phyloP scores from a whole-genome alignment of 1,139 yeast species.

The Taphrina confusa region DNA sequence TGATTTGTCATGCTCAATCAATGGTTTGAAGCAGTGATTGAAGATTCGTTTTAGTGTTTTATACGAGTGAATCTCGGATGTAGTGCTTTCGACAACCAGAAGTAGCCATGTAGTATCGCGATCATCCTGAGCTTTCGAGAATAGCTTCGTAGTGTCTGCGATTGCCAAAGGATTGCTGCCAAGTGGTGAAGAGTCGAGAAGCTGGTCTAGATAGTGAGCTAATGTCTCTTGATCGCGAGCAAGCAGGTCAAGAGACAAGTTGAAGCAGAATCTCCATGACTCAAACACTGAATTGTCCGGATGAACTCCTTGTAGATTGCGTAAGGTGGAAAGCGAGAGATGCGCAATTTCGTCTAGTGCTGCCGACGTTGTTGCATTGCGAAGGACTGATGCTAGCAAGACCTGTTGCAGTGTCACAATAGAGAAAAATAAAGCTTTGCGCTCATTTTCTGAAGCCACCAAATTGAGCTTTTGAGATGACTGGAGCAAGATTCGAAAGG shows the following conservation, averaged over 20 bases:
- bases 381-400: neutral
- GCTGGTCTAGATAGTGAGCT: neutral
- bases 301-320: slow-evolving; percentile 18
- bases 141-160: neutral
- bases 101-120: slow-evolving; percentile 8
- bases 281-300: slow-evolving; percentile 26
- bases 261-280: slow-evolving; percentile 24
- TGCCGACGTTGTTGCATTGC: neutral
- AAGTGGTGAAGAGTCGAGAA: neutral
- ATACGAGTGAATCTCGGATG: neutral
- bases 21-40: neutral
- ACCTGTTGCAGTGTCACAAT: slow-evolving; percentile 5
- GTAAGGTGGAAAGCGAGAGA: neutral
- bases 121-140: neutral
- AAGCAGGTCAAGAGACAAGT: slow-evolving; percentile 11
- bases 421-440: slow-evolving; percentile 12
- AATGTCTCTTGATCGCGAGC: neutral
- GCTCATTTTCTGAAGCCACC: neutral
- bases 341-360: neutral
- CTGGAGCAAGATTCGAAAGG: neutral
- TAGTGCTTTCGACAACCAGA: slow-evolving; percentile 7
- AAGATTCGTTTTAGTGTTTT: neutral
- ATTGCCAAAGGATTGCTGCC: neutral
- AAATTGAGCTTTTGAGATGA: neutral
- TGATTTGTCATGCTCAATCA: neutral